phyloP scores from a whole-genome alignment of 2,329 filamentous ascomycete genomes.

The Aspergillus carbonarius region DNA sequence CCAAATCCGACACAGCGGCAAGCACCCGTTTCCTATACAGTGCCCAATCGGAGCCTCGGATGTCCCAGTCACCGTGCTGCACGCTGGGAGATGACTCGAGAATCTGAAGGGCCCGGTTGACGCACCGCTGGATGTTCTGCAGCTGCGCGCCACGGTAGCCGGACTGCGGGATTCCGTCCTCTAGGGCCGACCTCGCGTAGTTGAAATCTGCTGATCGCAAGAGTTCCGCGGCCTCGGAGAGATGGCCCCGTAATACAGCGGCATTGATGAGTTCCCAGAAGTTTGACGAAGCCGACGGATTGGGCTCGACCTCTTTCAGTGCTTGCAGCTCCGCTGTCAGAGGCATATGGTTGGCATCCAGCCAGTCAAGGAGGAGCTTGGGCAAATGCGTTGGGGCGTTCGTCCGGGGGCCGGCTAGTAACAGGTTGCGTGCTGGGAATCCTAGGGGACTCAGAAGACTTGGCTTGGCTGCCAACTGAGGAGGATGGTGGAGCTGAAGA shows the following conservation, averaged over 20 bases:
- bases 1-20: conserved; percentile 67
- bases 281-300: conserved; percentile 70
- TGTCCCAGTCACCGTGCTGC: conserved; percentile 70
- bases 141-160: conserved; percentile 75
- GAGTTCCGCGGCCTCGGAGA: conserved; percentile 65
- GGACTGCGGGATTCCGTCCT: conserved; percentile 62
- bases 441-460: conserved; percentile 24
- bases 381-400: conserved; percentile 58
- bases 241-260: conserved; percentile 71
- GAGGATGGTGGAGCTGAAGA: conserved; percentile 74
- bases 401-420: conserved; percentile 27
- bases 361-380: conserved; percentile 78
- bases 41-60: conserved; percentile 77
- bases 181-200: conserved; percentile 63
- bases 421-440: conserved; percentile 30
- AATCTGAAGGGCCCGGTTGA: conserved; percentile 66
- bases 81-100: conserved; percentile 72
- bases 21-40: conserved; percentile 75
- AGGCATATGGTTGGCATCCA: conserved; percentile 71
- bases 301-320: conserved; percentile 64
- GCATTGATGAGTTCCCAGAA: conserved; percentile 87
- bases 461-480: conserved; percentile 33
- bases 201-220: conserved; percentile 76
- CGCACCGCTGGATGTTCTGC: conserved; percentile 72
- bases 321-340: conserved; percentile 66